phyloP scores from a whole-genome alignment of 768 basidiomycete genomes.

The Gyrodon lividus region DNA sequence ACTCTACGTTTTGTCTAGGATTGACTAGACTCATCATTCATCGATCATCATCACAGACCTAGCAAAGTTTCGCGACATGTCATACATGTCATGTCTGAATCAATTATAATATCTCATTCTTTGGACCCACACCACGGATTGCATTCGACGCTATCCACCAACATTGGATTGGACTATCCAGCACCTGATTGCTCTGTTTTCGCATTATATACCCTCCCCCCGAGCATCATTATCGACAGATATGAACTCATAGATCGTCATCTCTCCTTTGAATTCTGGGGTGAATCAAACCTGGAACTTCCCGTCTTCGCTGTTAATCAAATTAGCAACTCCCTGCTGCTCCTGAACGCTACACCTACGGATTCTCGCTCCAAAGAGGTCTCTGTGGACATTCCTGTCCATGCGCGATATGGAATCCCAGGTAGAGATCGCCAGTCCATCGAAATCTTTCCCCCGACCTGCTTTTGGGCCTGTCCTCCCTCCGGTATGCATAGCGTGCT shows the following conservation, averaged over 20 bases:
- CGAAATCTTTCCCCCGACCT: constrained; percentile 24
- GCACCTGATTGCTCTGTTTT: constrained; percentile 28
- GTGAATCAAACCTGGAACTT: constrained; percentile 42
- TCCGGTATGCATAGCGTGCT: constrained; percentile 18
- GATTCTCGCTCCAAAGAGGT: constrained; percentile 7
- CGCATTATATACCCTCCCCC: constrained; percentile 36
- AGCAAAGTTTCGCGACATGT: too few species aligned
- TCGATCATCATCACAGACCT: too few species aligned
- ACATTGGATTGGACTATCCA: constrained; percentile 12
- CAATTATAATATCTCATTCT: constrained; percentile 14
- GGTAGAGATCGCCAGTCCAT: constrained; percentile 16
- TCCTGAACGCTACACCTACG: constrained; percentile 28
- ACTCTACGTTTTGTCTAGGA: too few species aligned
- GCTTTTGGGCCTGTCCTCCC: constrained; percentile 34
- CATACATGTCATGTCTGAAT: constrained; percentile 11
- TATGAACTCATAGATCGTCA: constrained; percentile 39
- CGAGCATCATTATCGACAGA: constrained; percentile 43
- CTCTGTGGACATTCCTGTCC: constrained; percentile 40
- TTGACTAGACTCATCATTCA: too few species aligned
- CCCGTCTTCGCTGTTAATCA: constrained; percentile 38
- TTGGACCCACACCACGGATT: constrained; percentile 28
- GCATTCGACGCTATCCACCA: constrained; percentile 31
- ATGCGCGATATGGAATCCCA: constrained; percentile 42
- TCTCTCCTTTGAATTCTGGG: constrained; percentile 36
- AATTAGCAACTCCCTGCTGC: constrained; percentile 27